These are phyloP conservation scores for Suillus hirtellus DNA, from an alignment of 768 basidiomycete genomes.

Conservation along the genomic window DNA sequence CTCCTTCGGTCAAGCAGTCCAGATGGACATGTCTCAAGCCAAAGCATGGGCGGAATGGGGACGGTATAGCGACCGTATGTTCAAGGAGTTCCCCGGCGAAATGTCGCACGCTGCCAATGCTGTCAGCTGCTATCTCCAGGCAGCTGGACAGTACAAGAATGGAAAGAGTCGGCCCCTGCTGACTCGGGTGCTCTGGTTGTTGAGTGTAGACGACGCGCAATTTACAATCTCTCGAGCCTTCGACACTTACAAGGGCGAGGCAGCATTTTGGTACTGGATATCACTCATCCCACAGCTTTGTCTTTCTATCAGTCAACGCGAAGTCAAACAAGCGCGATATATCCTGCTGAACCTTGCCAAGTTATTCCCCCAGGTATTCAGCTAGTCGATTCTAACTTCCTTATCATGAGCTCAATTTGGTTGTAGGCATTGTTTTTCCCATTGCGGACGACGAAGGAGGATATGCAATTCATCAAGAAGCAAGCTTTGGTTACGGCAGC, in stretches of 20 bases:
- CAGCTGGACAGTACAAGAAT: constrained; percentile 92
- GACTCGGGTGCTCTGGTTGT: constrained; percentile 91
- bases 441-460: constrained; percentile 80
- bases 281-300: constrained; percentile 94
- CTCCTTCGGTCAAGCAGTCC: constrained; percentile 93
- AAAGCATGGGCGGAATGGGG: constrained; percentile 99
- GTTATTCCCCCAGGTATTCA: constrained; percentile 80
- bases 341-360: constrained; percentile 89
- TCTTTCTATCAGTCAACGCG: constrained; percentile 84
- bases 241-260: constrained; percentile 94
- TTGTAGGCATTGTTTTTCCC: constrained; percentile 91
- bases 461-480: constrained; percentile 51
- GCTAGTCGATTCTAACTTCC: constrained; percentile 22
- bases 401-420: constrained; percentile 13
- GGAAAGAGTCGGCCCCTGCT: constrained; percentile 91
- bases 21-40: constrained; percentile 91
- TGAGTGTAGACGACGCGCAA: constrained; percentile 83
- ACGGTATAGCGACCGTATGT: constrained; percentile 87
- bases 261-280: constrained; percentile 99
- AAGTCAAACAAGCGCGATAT: constrained; percentile 90
- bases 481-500: constrained; percentile 39
- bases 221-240: constrained; percentile 79
- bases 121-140: constrained; percentile 97
- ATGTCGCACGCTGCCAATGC: constrained; percentile 82
- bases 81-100: constrained; percentile 80